Percentiles rank a stretch among this genome's conserved stretches.
These are phyloP conservation scores for Colletotrichum filicis DNA, from an alignment of 2,329 filamentous ascomycete genomes.

Conservation along the genomic window DNA sequence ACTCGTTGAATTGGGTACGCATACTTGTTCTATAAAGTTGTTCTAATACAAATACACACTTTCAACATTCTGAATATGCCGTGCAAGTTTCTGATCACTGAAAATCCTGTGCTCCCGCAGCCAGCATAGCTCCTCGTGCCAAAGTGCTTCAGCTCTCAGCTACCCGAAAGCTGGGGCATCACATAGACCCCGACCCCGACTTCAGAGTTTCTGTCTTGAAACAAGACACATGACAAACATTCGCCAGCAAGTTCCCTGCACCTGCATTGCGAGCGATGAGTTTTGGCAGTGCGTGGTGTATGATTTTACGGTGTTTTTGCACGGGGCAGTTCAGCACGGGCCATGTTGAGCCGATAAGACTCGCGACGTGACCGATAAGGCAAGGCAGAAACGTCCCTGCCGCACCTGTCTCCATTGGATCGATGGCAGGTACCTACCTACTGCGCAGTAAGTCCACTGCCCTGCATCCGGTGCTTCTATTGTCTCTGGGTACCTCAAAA, in stretches of 20 bases:
- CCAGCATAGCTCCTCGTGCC: neutral
- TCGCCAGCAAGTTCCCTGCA: neutral
- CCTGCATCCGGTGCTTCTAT: too few species aligned
- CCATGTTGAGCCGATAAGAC: neutral
- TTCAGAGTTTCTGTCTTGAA: constrained; percentile 2
- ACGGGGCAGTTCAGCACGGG: neutral
- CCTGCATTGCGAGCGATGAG: neutral
- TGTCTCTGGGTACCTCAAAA: too few species aligned
- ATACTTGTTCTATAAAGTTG: constrained; percentile 27
- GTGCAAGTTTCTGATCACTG: neutral
- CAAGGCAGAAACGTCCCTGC: too few species aligned
- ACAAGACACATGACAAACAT: constrained; percentile 9
- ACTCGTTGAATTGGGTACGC: constrained; percentile 31
- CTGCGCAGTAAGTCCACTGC: too few species aligned
- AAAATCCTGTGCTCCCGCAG: too few species aligned
- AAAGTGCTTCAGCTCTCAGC: neutral
- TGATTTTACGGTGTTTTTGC: neutral
- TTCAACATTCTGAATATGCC: neutral
- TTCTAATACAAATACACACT: constrained; percentile 33
- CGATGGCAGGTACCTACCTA: too few species aligned
- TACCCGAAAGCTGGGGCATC: neutral
- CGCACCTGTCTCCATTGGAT: neutral
- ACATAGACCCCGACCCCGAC: neutral
- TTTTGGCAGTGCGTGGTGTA: neutral
- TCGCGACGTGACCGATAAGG: neutral